Conservation (phyloP, 495 filamentous ascomycete genomes). For the Paragyromitra xinjiangensis region DNA sequence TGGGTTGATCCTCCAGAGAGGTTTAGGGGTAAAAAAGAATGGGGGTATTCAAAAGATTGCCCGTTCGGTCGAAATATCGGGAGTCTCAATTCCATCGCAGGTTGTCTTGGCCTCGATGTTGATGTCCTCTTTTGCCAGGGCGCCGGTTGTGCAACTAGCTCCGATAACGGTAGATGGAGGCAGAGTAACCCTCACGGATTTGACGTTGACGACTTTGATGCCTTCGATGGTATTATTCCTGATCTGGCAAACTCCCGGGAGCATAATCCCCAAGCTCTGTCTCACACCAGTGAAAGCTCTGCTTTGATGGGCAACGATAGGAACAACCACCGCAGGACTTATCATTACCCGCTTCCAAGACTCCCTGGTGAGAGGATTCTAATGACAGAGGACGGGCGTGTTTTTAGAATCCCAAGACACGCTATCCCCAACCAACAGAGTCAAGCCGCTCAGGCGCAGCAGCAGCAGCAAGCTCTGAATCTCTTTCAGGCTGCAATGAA, state of each 20-base stretch:
- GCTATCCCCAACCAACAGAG: slow-evolving; percentile 42
- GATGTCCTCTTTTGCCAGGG: slow-evolving; percentile 56
- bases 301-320: slow-evolving; percentile 22
- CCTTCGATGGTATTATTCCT: slow-evolving; percentile 46
- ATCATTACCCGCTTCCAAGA: slow-evolving; percentile 51
- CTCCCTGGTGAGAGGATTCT: slow-evolving; percentile 55
- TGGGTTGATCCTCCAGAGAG: slow-evolving; percentile 48
- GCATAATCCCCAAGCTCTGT: slow-evolving; percentile 44
- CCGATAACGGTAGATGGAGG: slow-evolving; percentile 49
- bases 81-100: slow-evolving; percentile 50
- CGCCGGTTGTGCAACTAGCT: slow-evolving; percentile 51
- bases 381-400: slow-evolving; percentile 49
- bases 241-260: slow-evolving; percentile 41
- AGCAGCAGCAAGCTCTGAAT: slow-evolving; percentile 41
- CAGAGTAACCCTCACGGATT: slow-evolving; percentile 48
- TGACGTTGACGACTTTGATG: slow-evolving; percentile 49
- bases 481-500: slow-evolving; percentile 37
- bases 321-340: slow-evolving; percentile 44
- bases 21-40: slow-evolving; percentile 48
- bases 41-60: slow-evolving; percentile 50
- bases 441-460: slow-evolving; percentile 31
- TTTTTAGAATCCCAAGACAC: slow-evolving; percentile 56
- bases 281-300: slow-evolving; percentile 22
- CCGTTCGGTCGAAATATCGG: slow-evolving; percentile 41
- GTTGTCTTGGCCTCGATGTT: slow-evolving; percentile 52